Base-by-base conservation (phyloP, 345 rosid species). In the Gossypium stocksii region DNA sequence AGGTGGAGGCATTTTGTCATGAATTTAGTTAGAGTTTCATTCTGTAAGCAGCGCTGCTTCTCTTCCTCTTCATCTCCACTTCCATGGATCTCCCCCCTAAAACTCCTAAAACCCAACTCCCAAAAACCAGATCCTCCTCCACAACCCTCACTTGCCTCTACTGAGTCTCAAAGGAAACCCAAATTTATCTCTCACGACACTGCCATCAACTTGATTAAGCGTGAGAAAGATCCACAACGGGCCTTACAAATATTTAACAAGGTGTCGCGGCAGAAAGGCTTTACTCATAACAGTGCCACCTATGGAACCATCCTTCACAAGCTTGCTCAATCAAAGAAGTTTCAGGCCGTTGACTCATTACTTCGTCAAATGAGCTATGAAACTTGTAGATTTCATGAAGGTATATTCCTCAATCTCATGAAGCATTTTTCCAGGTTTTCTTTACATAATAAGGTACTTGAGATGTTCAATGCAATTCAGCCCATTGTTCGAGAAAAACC, bases 331-430 rank as follows among this genome's bases (percentile, higher is more conserved):
- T 89, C 82, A 13, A 92, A 86, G 86, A 91, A 91, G 82, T 87
- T 92, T 68, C 70, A 85, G 78, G 96, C 93, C 7, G 86, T 95
- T 61, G 96, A 91, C 72, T 89, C 91, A 3, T 77, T 93, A 77
- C 89, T 95, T 74, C 86, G 34, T 17, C 96, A 87, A 81, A 93
- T 95, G 98, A 86, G 82, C 56, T 85, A 89, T 11, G 97, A 93
- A 79, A 93, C 97, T 66, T 91, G 96, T 82, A 89, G 82, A 80
- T 86, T 94, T 70, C 92, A 89, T 2, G 98, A 94, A 80, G 85
- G 85, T 73, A 44, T 92, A 69, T 94, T 92, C 70, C 86, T 94
- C 71, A 86, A 84, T 77, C 86, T 94, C 27, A 90, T 90, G 97
- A 88, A 76, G 82, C 93, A 89, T 82, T 90, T 90, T 68, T 84